Conservation (phyloP, 768 basidiomycete species). For the Thelephora aurantiotincta region DNA sequence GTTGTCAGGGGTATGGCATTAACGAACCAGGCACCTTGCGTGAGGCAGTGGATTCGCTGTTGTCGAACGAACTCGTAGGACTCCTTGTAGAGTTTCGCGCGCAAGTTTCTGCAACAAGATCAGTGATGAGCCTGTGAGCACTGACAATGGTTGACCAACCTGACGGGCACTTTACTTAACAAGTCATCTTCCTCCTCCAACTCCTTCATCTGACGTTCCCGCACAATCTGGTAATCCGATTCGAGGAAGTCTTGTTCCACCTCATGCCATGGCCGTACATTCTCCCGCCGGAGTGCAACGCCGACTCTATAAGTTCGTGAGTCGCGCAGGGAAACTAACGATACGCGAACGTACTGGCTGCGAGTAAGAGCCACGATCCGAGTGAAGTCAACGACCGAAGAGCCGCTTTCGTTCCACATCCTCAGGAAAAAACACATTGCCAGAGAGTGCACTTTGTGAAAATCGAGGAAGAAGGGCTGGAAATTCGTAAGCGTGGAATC, state of each 20-base stretch:
- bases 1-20: slow-evolving; percentile 45
- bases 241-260: slow-evolving; percentile 74
- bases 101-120: slow-evolving; percentile 44
- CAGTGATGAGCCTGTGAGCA: not conserved
- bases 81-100: slow-evolving; percentile 78
- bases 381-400: slow-evolving; percentile 60
- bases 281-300: slow-evolving; percentile 62
- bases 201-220: slow-evolving; percentile 84
- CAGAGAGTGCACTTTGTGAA: slow-evolving; percentile 67
- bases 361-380: slow-evolving; percentile 66
- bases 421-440: slow-evolving; percentile 79
- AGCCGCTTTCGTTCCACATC: slow-evolving; percentile 85
- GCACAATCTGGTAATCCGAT: slow-evolving; percentile 72
- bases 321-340: slow-evolving; percentile 2
- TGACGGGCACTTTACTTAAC: slow-evolving; percentile 70
- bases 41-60: slow-evolving; percentile 77
- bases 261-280: slow-evolving; percentile 65
- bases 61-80: slow-evolving; percentile 82
- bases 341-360: slow-evolving; percentile 55
- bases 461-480: slow-evolving; percentile 81
- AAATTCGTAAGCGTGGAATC: slow-evolving; percentile 74
- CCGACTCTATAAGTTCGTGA: slow-evolving; percentile 38
- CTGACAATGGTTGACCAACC: slow-evolving; percentile 31
- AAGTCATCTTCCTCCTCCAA: slow-evolving; percentile 82
- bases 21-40: slow-evolving; percentile 89